Conservation (phyloP, 495 filamentous ascomycete species). For the Aspergillus leporis region DNA sequence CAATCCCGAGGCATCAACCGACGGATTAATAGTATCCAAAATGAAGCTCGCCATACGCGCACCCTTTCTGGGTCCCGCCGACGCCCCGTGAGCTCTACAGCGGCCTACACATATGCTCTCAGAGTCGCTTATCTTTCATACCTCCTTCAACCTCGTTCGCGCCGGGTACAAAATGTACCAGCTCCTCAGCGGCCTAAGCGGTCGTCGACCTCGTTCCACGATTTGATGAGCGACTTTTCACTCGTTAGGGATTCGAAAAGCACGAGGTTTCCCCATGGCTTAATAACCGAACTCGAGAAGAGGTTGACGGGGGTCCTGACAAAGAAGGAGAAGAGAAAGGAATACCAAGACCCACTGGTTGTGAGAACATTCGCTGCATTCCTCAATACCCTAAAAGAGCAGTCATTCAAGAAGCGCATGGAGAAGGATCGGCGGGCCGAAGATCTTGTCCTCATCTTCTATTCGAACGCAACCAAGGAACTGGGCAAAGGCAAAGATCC, state of each 20-base stretch:
- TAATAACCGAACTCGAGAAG: constrained; percentile 68
- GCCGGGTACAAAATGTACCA: constrained; percentile 79
- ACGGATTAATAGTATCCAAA: constrained; percentile 57
- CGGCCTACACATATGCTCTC: constrained; percentile 87
- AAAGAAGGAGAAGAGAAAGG: constrained; percentile 70
- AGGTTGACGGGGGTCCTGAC: constrained; percentile 65
- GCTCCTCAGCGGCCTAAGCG: constrained; percentile 62
- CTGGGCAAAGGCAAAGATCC: constrained; percentile 73
- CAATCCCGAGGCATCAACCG: constrained; percentile 55
- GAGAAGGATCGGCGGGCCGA: constrained; percentile 94
- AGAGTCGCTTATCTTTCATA: constrained; percentile 91
- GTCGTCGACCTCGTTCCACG: constrained; percentile 69
- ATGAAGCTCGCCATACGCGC: constrained; percentile 52
- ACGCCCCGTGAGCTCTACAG: constrained; percentile 57
- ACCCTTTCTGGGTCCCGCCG: constrained; percentile 52
- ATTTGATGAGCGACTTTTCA: constrained; percentile 73
- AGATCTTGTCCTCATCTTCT: constrained; percentile 84
- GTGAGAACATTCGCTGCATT: constrained; percentile 81
- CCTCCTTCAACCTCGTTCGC: constrained; percentile 85
- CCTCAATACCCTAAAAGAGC: constrained; percentile 73
- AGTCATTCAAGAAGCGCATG: constrained; percentile 71
- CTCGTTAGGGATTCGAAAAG: constrained; percentile 73
- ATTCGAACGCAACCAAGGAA: constrained; percentile 88
- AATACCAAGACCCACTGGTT: constrained; percentile 74
- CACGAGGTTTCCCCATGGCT: constrained; percentile 78